phyloP scores from a whole-genome alignment of 2,329 filamentous ascomycete species.

The Cladosporium oxysporum region DNA sequence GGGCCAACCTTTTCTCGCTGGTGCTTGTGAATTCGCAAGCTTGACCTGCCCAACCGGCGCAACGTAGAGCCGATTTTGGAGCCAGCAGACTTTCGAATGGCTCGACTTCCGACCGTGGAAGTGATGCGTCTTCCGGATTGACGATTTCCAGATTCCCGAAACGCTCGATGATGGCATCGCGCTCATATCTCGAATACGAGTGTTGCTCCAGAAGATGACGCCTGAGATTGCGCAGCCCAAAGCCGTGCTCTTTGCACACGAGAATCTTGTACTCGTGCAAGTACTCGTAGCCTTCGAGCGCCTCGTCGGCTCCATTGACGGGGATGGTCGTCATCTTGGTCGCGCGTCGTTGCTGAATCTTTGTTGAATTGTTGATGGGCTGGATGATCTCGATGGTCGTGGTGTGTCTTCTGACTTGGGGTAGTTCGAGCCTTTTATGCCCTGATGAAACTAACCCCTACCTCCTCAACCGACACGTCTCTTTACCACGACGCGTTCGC shows the following conservation, averaged over 20 bases:
- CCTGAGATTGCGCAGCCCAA: neutral
- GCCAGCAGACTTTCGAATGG: neutral
- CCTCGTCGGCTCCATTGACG: too few relatives aligned
- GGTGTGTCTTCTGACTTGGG: too few relatives aligned
- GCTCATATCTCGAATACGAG: neutral
- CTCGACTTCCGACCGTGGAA: neutral
- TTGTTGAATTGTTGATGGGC: too few relatives aligned
- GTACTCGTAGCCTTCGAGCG: too few relatives aligned
- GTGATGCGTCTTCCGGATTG: neutral
- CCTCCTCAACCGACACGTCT: too few relatives aligned
- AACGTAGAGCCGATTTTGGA: neutral
- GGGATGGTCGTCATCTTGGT: too few relatives aligned
- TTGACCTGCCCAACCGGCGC: neutral
- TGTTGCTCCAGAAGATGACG: neutral
- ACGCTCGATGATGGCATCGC: neutral
- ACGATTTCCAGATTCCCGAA: neutral
- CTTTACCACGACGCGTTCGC: too few relatives aligned
- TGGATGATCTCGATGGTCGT: too few relatives aligned
- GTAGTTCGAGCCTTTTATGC: too few relatives aligned
- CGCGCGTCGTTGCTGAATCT: too few relatives aligned
- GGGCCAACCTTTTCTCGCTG: neutral
- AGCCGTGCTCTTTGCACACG: neutral
- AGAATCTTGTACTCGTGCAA: neutral
- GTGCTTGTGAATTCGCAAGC: neutral
- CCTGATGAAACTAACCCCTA: too few relatives aligned